A percentile compares a stretch with the other conserved stretches of the same genome.
These are phyloP conservation scores for Pseudocercospora vitis DNA, from an alignment of 2,329 filamentous ascomycete species.

Conservation along the genomic window DNA sequence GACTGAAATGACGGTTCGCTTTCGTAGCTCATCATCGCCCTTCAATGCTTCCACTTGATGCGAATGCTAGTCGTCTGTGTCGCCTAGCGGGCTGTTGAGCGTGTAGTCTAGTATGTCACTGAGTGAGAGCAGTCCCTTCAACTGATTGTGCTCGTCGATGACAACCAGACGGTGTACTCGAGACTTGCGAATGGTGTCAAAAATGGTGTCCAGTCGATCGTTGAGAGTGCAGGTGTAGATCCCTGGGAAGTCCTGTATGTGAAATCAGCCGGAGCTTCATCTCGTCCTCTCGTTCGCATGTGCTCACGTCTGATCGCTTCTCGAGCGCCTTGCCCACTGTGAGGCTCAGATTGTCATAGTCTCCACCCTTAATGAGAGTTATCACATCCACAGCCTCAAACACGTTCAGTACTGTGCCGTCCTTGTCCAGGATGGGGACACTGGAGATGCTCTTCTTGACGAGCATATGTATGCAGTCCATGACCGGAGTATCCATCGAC, in stretches of 20 bases:
- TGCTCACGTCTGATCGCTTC: slow-evolving; percentile 71
- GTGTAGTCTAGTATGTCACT: slow-evolving; percentile 97
- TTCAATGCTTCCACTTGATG: background rate
- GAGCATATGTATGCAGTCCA: slow-evolving; percentile 91
- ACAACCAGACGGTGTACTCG: slow-evolving; percentile 90
- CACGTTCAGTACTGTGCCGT: slow-evolving; percentile 79
- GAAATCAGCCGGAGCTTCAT: background rate
- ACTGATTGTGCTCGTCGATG: slow-evolving; percentile 81
- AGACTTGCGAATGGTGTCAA: slow-evolving; percentile 93
- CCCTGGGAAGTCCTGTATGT: slow-evolving; percentile 78
- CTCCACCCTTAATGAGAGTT: slow-evolving; percentile 87
- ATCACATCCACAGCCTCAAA: slow-evolving; percentile 99
- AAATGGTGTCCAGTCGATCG: slow-evolving; percentile 91
- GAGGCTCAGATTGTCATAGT: slow-evolving; percentile 84
- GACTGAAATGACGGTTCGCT: background rate
- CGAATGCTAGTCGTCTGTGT: slow-evolving; percentile 25
- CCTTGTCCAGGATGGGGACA: slow-evolving; percentile 86
- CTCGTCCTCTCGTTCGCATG: background rate
- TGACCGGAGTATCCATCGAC: slow-evolving; percentile 83
- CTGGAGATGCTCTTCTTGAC: slow-evolving; percentile 92
- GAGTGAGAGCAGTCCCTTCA: slow-evolving; percentile 86
- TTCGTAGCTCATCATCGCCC: background rate
- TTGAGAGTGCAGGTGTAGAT: slow-evolving; percentile 95
- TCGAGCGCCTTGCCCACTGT: slow-evolving; percentile 86
- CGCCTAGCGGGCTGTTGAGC: slow-evolving; percentile 49